Conservation (phyloP, 495 filamentous ascomycete genomes). For the Neurospora sp. region DNA sequence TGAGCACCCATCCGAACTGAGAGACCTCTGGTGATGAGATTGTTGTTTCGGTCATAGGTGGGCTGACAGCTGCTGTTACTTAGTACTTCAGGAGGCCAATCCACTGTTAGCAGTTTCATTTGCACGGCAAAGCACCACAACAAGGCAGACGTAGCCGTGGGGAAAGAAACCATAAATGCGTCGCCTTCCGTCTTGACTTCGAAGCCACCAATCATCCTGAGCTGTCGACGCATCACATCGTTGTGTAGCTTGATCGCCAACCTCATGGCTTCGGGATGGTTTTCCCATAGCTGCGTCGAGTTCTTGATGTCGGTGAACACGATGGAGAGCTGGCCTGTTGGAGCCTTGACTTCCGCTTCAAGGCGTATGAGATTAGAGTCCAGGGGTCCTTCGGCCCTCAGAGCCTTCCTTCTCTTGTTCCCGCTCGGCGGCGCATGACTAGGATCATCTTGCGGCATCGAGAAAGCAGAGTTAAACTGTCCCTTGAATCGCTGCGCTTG, state of each 20-base stretch:
- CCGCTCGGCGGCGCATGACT: conserved; percentile 49
- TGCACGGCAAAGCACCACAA: conserved; percentile 96
- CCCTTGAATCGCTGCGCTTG: conserved; percentile 56
- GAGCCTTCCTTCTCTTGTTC: conserved; percentile 46
- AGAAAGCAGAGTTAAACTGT: conserved; percentile 69
- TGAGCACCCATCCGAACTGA: conserved; percentile 97
- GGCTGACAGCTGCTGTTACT: conserved; percentile 77
- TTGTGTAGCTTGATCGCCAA: conserved; percentile 95
- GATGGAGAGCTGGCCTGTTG: conserved; percentile 79
- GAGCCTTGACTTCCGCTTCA: conserved; percentile 80
- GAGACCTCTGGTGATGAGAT: conserved; percentile 81
- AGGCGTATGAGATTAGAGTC: conserved; percentile 79
- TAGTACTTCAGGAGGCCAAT: conserved; percentile 90
- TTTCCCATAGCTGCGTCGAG: conserved; percentile 95
- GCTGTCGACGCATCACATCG: conserved; percentile 83
- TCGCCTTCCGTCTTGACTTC: conserved; percentile 99
- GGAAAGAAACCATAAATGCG: conserved; percentile 98
- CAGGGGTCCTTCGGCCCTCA: conserved; percentile 53
- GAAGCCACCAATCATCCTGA: conserved; percentile 90
- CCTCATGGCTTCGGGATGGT: conserved; percentile 85
- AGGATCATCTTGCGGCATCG: conserved; percentile 56
- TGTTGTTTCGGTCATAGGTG: conserved; percentile 71
- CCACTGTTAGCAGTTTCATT: conserved; percentile 68
- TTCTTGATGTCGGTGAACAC: conserved; percentile 99
- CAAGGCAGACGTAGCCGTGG: conserved; percentile 84